Evolutionary conservation across 202 grass and related monocot genomes (phyloP), one percentile per base, ranked within the genome.

Genomic region (Saccharum hybrid): DNA sequence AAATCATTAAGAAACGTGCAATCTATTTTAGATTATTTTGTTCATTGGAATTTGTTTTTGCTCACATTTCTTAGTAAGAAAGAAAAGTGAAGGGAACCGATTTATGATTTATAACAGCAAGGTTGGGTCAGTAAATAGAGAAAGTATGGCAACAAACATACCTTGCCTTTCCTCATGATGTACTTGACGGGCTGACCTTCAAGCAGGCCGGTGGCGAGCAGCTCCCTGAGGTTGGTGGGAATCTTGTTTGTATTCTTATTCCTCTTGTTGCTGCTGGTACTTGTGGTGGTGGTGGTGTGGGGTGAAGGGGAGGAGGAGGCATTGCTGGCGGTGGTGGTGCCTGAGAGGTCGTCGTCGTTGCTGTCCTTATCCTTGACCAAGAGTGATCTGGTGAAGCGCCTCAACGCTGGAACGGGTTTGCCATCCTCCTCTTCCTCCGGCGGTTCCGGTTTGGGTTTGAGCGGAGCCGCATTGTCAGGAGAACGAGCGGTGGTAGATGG

Each of bases 341-440:
- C 76, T 1, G 76, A 84, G 61, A 76, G 28, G 30, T 86, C 88
- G 4, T 46, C 69, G 4, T 81, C 73, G n/a, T 83, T 67, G 46
- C 19, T 57, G 65, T 46, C 67, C 26, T 77, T 63, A n/a, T 85
- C 87, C 80, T 90, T 94, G 71, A 42, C 64, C 88, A 92, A 59
- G 19, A 86, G 74, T 34, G 92, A 94, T 66, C 92, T 90, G 2
- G 88, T 93, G 62, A 97, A 94, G 79, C 86, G 88, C 63, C 60
- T 51, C 13, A 18, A 46, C 3, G 73, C 12, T 54, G 37, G 73
- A 60, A 21, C 31, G 10, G 62, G 33, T 57, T 45, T 18, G 59
- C 15, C 7, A 18, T 60, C 82, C 8, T 59, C n/a, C 13, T 63
- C 66, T 46, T 86, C 36, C 74, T 45, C 60, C 14, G 13, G 39